Base-by-base conservation (phyloP, 257 asterid species). In the Solanum chiquidenum region DNA sequence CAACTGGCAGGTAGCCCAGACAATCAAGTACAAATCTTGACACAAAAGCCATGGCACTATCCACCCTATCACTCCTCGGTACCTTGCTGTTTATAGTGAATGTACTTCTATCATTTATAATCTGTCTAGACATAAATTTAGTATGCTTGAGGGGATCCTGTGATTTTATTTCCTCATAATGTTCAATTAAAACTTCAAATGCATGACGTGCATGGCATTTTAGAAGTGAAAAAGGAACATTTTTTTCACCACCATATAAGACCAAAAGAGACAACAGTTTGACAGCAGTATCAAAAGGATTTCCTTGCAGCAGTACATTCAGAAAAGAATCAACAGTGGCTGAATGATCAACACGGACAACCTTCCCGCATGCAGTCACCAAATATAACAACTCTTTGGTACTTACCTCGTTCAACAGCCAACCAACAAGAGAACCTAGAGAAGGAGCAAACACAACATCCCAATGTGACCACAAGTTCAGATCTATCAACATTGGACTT, bases 401-500 rank as follows among this genome's bases (percentile, higher is more conserved):
- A 73, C 92, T 95, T 84, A 92, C 96, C 89, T 95, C 98, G 86
- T 93, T 95, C 87, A 95, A 90, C 93, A 95, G 90, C 98, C 98
- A 97, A 89, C 86, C 94, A 89, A 94, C 90, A 87, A 97, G 91
- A 37, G 98, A 90, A 88, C 99, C 99, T 86, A 97, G 98, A 83
- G 97, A 93, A 86, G 99, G 98, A 88, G 98, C 96, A 92, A 89
- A 95, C 49, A 91, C 52, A 83, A 90, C 89, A 89, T 94, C 99
- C 99, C 99, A 97, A 87, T 97, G 99, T 13, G 93, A 93, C 98
- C 98, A 97, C 83, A 92, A 75, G 73, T 86, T 89, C 89, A 97
- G 86, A 94, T 97, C 98, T 85, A 92, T 90, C 89, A 97, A 89
- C 98, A 95, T 95, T 72, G 98, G 99, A 88, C 98, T 97, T 87